phyloP scores from a whole-genome alignment of 1,139 yeast genomes.

The Blastobotrys buckinghamii region DNA sequence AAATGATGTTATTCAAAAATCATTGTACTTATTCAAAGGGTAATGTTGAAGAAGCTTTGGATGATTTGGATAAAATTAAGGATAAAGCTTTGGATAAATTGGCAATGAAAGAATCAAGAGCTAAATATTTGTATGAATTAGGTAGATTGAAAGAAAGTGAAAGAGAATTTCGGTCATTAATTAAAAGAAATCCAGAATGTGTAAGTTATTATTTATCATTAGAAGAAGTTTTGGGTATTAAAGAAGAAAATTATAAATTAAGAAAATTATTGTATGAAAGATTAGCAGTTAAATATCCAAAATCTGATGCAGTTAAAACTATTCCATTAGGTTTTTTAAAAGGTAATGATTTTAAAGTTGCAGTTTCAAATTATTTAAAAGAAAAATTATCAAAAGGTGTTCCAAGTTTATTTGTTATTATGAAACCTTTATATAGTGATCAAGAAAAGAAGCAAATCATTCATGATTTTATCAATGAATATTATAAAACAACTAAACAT shows the following conservation, averaged over 20 bases:
- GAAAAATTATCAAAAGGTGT: conserved; percentile 71
- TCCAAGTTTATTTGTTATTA: conserved; percentile 83
- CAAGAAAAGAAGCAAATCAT: conserved; percentile 44
- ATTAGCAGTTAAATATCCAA: conserved; percentile 67
- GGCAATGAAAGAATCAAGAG: conserved; percentile 61
- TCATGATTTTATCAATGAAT: conserved; percentile 49
- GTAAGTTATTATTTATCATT: conserved; percentile 56
- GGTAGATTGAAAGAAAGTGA: conserved; percentile 56
- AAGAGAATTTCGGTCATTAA: conserved; percentile 56
- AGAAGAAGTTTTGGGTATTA: conserved; percentile 51
- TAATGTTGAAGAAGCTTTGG: conserved; percentile 57
- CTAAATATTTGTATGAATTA: conserved; percentile 47
- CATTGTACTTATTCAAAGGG: conserved; percentile 59
- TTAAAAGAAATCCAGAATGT: conserved; percentile 85
- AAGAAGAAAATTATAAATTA: conserved; percentile 26
- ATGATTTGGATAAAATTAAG: conserved; percentile 48
- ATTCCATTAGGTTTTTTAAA: conserved; percentile 71
- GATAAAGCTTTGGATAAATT: conserved; percentile 56
- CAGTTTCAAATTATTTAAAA: conserved; percentile 49
- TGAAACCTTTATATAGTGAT: conserved; percentile 70
- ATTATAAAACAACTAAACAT: conserved; percentile 29
- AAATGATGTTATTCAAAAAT: conserved; percentile 70
- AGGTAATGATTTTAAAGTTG: conserved; percentile 44
- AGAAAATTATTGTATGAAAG: conserved; percentile 48
- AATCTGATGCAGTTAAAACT: conserved; percentile 71